Evolutionary conservation across 23 red algal species (phyloP).

Genomic region (Gracilaria gracilis): DNA sequence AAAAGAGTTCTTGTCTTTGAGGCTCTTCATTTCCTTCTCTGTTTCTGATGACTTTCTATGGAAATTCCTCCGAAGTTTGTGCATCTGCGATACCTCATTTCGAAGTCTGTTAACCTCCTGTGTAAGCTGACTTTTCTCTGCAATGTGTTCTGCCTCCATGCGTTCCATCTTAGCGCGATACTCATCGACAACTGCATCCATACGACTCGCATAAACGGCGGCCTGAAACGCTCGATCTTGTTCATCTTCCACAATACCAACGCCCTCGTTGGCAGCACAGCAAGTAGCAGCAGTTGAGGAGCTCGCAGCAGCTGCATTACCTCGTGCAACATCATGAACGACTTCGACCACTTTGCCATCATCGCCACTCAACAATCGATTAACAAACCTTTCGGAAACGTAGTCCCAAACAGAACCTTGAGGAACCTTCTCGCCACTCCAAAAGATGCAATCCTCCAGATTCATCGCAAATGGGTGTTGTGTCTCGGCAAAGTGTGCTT

Average conservation of each 20-base stretch:
- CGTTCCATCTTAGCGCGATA: slow-evolving; percentile 49
- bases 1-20: slow-evolving; percentile 75
- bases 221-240: slow-evolving; percentile 56
- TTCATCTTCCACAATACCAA: slow-evolving; percentile 60
- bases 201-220: slow-evolving; percentile 71
- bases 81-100: slow-evolving; percentile 38
- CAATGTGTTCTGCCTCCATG: slow-evolving; percentile 37
- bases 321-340: slow-evolving; percentile 24
- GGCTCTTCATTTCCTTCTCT: slow-evolving; percentile 60
- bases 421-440: slow-evolving; percentile 62
- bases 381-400: slow-evolving; percentile 87
- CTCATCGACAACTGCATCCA: slow-evolving; percentile 67
- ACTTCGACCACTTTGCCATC: slow-evolving; percentile 88
- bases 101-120: slow-evolving; percentile 20
- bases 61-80: slow-evolving; percentile 23
- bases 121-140: slow-evolving; percentile 20
- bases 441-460: slow-evolving; percentile 58
- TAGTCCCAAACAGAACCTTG: slow-evolving; percentile 94
- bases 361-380: slow-evolving; percentile 77
- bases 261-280: slow-evolving; percentile 20
- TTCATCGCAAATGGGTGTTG: slow-evolving; percentile 85
- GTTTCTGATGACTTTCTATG: slow-evolving; percentile 27
- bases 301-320: background rate
- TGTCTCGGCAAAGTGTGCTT: slow-evolving; percentile 81
- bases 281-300: slow-evolving; percentile 36